Percentiles rank a stretch among this genome's conserved stretches.
Evolutionary conservation across 2,329 filamentous ascomycete species (phyloP).

Genomic region (Pseudopyrenochaeta lycopersici): DNA sequence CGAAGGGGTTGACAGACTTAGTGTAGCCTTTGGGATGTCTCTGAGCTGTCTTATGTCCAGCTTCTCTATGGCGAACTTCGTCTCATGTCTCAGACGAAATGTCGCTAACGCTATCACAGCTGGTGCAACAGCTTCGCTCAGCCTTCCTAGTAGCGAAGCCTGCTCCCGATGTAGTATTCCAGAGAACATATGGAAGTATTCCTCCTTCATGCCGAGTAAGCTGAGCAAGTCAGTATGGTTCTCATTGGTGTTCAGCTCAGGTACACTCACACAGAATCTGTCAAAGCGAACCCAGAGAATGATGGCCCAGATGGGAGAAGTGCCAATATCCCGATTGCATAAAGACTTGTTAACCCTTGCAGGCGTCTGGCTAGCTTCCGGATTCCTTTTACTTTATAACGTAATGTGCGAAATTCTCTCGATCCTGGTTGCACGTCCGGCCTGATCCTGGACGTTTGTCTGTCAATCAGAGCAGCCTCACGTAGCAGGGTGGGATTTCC

Average conservation of each 20-base stretch:
- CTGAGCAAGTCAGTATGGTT: not conserved
- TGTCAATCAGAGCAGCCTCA: not conserved
- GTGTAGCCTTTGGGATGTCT: not conserved
- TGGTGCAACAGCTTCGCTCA: not conserved
- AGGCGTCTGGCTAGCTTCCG: not conserved
- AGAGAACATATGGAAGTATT: not conserved
- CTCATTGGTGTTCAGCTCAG: not conserved
- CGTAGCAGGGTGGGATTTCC: not conserved
- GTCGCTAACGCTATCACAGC: not conserved
- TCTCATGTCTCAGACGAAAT: not conserved
- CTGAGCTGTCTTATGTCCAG: not conserved
- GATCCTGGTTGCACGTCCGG: not conserved
- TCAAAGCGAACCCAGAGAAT: slow-evolving; percentile 5
- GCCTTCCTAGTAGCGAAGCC: not conserved
- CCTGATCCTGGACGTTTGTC: not conserved
- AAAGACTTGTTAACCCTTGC: slow-evolving; percentile 1
- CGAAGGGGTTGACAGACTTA: too few species aligned
- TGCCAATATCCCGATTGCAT: slow-evolving; percentile 6
- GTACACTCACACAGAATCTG: slow-evolving; percentile 6
- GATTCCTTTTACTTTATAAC: slow-evolving; percentile 3
- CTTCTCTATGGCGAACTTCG: not conserved
- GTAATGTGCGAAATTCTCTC: not conserved
- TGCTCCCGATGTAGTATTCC: not conserved
- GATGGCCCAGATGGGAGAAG: slow-evolving; percentile 12
- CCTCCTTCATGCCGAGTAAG: not conserved